These are phyloP conservation scores for Chytridium lagenaria DNA, from an alignment of 371 early-diverging fungal species.

Conservation along the genomic window DNA sequence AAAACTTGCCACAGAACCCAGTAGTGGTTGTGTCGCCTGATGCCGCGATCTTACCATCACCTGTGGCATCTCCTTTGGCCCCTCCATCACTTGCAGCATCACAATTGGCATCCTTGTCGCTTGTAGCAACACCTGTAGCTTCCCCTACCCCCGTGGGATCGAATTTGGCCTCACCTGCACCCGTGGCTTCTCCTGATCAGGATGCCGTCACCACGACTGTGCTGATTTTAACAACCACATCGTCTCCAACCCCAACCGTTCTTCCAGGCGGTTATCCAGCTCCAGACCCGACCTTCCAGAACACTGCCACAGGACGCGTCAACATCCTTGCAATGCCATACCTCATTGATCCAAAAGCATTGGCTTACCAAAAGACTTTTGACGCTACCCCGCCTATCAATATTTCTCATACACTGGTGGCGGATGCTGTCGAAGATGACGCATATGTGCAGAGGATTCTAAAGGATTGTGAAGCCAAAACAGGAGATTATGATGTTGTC, in stretches of 20 bases:
- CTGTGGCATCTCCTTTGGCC: too few species aligned
- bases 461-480: conserved; percentile 37
- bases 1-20: too few species aligned
- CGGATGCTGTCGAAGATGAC: conserved; percentile 26
- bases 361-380: conserved; percentile 22
- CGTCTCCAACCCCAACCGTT: conserved; percentile 1
- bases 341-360: conserved; percentile 15
- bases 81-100: too few species aligned
- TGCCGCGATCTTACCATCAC: too few species aligned
- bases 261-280: conserved; percentile 28
- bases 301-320: conserved; percentile 35
- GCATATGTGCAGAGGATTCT: conserved; percentile 36
- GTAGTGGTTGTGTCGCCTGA: too few species aligned
- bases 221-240: background rate
- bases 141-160: too few species aligned
- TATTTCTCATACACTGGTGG: conserved; percentile 26
- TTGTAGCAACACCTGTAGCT: too few species aligned
- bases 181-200: background rate
- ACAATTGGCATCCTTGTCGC: too few species aligned
- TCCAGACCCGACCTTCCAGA: conserved; percentile 35
- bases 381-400: conserved; percentile 24
- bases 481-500: conserved; percentile 45
- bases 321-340: conserved; percentile 35
- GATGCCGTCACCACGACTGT: background rate
- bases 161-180: too few species aligned